Base-by-base conservation (phyloP, 75 land plant species). In the Selaginella moellendorffii region DNA sequence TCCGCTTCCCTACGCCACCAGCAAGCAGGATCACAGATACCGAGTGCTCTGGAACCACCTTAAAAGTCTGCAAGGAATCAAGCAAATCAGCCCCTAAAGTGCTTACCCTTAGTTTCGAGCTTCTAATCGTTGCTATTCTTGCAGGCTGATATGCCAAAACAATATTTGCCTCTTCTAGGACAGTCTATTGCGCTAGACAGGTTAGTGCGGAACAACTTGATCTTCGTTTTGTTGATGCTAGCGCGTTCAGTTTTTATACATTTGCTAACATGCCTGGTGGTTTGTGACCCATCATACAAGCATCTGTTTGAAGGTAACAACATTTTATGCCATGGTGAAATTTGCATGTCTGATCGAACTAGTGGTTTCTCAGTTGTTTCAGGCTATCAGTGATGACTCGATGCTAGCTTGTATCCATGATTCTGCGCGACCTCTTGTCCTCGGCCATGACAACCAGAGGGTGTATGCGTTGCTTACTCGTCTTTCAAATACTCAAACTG, bases 71-170 rank as follows among this genome's bases (percentile, higher is more conserved):
- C 14, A 36, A 36, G 14, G 5, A 36, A 36, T 36, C 14, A 36
- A 36, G 14, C 14, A 36, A 36, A 36, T 5, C 46, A n/a, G n/a
- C n/a, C n/a, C n/a, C n/a, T n/a, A n/a, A n/a, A n/a, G n/a, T n/a
- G n/a, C n/a, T n/a, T 0, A 54, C 52, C 2, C 24, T 2, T 5
- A 23, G 26, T 18, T 8, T 1, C 30, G 14, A 2, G 52, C 42
- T 14, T 59, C 0, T 8, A 20, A 31, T 24, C 2, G 18, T 2
- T 17, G 26, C 26, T 63, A 27, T 63, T 9, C 10, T 63, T 17
- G 24, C n/a, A 93, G 98, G 95, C 96, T 27, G 80, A 31, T 69
- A 93, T 93, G 87, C 98, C 98, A 36, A 93, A 93, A 72, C 98
- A 93, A 63, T 93, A 93, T 70, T 84, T 93, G 63, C 98, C 98